Percentiles rank a stretch among this genome's conserved stretches.
phyloP scores from a whole-genome alignment of 148 eudicot species.

The Vaccinium darrowii region DNA sequence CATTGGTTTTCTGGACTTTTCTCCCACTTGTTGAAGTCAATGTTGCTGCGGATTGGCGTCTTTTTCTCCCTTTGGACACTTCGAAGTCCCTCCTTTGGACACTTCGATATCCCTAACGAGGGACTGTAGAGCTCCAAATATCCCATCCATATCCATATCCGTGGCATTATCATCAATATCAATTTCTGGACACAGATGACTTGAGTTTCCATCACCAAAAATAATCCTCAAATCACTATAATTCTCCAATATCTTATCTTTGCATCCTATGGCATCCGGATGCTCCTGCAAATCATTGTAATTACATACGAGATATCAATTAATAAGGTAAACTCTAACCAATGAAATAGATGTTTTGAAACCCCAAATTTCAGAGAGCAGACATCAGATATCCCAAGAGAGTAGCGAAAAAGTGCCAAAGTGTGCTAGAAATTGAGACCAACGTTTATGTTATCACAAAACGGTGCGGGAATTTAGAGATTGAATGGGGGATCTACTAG shows the following conservation, averaged over 20 bases:
- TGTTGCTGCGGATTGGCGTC: background rate
- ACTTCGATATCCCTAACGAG: background rate
- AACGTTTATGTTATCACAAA: background rate
- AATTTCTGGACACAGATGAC: background rate
- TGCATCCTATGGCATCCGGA: background rate
- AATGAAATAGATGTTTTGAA: background rate
- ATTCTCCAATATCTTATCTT: slow-evolving; percentile 6
- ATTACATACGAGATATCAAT: background rate
- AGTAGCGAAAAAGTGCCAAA: background rate
- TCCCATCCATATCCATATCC: slow-evolving; percentile 5
- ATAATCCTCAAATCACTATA: slow-evolving; percentile 6
- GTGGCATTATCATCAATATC: background rate
- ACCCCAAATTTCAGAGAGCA: background rate
- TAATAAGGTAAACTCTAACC: background rate
- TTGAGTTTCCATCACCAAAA: background rate
- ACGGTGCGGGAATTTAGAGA: no score
- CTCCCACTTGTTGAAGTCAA: slow-evolving; percentile 2
- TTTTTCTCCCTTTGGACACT: slow-evolving; percentile 1
- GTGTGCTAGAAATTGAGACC: background rate
- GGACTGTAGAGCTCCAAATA: slow-evolving; percentile 5
- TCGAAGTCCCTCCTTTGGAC: no score
- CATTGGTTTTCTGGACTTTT: slow-evolving; percentile 10
- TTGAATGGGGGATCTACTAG: background rate
- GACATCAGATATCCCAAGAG: no score
- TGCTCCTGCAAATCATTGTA: slow-evolving; percentile 8